Percentiles rank a stretch among this genome's conserved stretches.
phyloP scores from a whole-genome alignment of 768 basidiomycete genomes.

The Suillus subluteus region DNA sequence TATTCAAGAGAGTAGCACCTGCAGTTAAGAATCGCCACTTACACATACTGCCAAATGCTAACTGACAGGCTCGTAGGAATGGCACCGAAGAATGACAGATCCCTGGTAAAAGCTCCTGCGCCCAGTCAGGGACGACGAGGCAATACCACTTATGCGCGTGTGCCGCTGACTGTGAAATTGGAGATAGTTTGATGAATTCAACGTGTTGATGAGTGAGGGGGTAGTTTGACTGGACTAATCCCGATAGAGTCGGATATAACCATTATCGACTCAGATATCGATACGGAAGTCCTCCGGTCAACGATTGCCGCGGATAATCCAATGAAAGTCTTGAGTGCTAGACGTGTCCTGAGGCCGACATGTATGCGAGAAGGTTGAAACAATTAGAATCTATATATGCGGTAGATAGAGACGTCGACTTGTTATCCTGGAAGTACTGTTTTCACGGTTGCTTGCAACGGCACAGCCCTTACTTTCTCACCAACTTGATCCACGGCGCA shows the following conservation, averaged over 20 bases:
- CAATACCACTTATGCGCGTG: background rate
- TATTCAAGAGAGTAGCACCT: background rate
- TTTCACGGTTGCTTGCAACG: slow-evolving; percentile 1
- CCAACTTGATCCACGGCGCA: slow-evolving; percentile 11
- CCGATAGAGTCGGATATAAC: background rate
- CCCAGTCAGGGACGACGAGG: background rate
- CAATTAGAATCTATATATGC: no score
- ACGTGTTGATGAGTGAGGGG: background rate
- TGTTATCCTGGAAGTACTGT: background rate
- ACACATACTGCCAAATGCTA: background rate
- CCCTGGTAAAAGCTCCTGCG: background rate
- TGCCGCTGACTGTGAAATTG: background rate
- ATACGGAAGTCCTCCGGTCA: no score
- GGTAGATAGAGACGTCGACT: background rate
- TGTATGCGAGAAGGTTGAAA: no score
- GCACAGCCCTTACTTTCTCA: slow-evolving; percentile 16
- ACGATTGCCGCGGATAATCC: background rate
- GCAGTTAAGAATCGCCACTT: background rate
- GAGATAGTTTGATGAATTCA: background rate
- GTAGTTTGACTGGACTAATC: background rate
- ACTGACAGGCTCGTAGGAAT: background rate
- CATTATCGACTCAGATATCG: no score
- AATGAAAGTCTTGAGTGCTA: background rate
- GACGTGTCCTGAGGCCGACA: background rate
- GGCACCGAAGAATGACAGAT: background rate